Conservation (phyloP, 2,329 filamentous ascomycete genomes). For the Macrophomina phaseolina region DNA sequence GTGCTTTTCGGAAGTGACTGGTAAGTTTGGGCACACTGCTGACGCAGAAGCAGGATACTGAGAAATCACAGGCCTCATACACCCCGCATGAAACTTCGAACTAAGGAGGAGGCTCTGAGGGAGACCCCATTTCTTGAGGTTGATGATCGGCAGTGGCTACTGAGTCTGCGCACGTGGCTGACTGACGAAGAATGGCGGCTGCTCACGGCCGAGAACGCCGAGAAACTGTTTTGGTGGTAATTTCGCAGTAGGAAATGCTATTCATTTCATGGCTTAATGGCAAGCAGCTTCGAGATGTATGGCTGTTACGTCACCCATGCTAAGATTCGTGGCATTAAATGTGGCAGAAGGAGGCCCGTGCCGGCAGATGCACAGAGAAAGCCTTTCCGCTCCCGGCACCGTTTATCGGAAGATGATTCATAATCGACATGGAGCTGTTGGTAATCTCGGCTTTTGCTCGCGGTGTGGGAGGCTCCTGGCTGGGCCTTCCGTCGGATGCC, state of each 20-base stretch:
- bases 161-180: constrained; percentile 36
- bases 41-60: not conserved
- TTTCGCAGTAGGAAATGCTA: not conserved
- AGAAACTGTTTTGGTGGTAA: constrained; percentile 15
- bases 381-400: no score
- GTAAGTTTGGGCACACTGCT: constrained; percentile 28
- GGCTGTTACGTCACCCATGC: no score
- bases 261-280: no score
- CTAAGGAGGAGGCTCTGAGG: constrained; percentile 40
- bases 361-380: no score
- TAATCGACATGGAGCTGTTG: no score
- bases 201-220: constrained; percentile 28
- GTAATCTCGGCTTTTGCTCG: not conserved
- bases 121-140: constrained; percentile 39
- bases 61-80: constrained; percentile 42
- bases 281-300: no score
- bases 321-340: no score
- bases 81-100: constrained; percentile 46
- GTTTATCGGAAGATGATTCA: no score
- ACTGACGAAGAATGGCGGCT: constrained; percentile 30
- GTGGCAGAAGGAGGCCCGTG: no score
- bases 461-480: not conserved
- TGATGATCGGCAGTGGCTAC: constrained; percentile 38
- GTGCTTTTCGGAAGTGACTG: constrained; percentile 50
- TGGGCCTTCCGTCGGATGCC: not conserved